Evolutionary conservation across 1,284 basidiomycete species (phyloP).

Genomic region (Trametes sp.): DNA sequence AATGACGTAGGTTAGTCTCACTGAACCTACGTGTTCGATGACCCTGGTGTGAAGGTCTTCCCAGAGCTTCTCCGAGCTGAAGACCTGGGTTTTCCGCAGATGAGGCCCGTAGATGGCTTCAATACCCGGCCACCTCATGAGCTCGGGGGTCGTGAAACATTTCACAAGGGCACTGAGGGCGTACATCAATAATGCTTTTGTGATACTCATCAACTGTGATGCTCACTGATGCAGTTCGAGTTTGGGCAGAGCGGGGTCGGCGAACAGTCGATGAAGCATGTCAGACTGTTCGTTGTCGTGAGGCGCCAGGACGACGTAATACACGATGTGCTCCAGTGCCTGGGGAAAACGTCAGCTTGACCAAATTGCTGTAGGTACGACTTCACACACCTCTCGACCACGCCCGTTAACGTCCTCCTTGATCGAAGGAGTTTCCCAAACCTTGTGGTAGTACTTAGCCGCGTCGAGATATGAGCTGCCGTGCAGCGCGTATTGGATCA

Average conservation of each 20-base stretch:
- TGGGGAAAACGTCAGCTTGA: slow-evolving; percentile 42
- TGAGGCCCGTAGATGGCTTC: slow-evolving; percentile 89
- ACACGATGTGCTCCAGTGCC: slow-evolving; percentile 94
- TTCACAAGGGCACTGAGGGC: slow-evolving; percentile 87
- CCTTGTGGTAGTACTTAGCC: slow-evolving; percentile 94
- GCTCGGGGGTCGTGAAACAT: slow-evolving; percentile 94
- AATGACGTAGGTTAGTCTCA: not conserved
- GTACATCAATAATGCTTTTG: not conserved
- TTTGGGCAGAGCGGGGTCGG: slow-evolving; percentile 79
- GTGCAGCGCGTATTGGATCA: slow-evolving; percentile 93
- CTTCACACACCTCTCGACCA: slow-evolving; percentile 70
- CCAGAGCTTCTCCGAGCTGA: slow-evolving; percentile 86
- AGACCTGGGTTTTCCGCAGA: slow-evolving; percentile 84
- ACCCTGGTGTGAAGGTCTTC: slow-evolving; percentile 96
- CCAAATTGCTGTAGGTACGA: not conserved
- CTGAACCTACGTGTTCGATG: slow-evolving; percentile 88
- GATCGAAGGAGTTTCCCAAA: slow-evolving; percentile 95
- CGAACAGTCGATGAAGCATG: slow-evolving; percentile 90
- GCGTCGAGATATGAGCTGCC: slow-evolving; percentile 90
- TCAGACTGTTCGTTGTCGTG: slow-evolving; percentile 98
- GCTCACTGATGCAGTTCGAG: slow-evolving; percentile 89
- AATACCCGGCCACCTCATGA: slow-evolving; percentile 99
- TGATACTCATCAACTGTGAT: not conserved
- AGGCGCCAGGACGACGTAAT: slow-evolving; percentile 92
- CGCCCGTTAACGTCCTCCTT: slow-evolving; percentile 81